Evolutionary conservation across 2,329 filamentous ascomycete species (phyloP), one percentile per base, ranked within the genome.

Genomic region (Cytospora piceae): DNA sequence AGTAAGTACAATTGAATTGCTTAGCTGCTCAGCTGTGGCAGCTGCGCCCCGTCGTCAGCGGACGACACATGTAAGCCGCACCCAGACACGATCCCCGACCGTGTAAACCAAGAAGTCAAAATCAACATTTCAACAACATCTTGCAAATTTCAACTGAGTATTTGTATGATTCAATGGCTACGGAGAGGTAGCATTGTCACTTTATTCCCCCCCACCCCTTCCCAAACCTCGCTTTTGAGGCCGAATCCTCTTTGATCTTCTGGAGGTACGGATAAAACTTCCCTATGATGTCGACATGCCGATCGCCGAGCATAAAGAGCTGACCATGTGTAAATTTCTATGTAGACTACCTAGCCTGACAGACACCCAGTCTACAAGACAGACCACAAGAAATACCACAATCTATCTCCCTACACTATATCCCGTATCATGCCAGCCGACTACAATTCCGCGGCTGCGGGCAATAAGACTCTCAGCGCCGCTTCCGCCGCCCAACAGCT

Each of bases 381-480:
- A 58, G 46, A 66, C 57, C 51, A 12, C 2, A 4, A 31, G 31
- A 31, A 4, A 31, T 4, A 34, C n/a, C n/a, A 29, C 27, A 29
- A 24, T 17, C 63, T 60, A 53, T 57, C 42, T 63, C 56, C 34
- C 32, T 57, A 42, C 57, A 37, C 34, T 52, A 54, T 29, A 22
- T 22, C 56, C 37, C 63, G 42, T 64, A 76, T 65, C 39, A 86
- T 86, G 83, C 81, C 83, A 39, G 79, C 80, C 71, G 81, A 85
- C 76, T 82, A 83, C 74, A 74, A 75, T 55, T 81, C 82, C 65
- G 77, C 82, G 67, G 82, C 82, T 64, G 81, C 79, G 71, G 81
- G 70, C 64, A 72, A 72, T 54, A 62, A 70, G 46, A 65, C 71
- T n/a, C 71, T 67, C 49, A 71, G 69, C 53, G 71, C 70, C 67